These are phyloP conservation scores for Cephaloascus albidus DNA, from an alignment of 805 yeast species.

Conservation along the genomic window DNA sequence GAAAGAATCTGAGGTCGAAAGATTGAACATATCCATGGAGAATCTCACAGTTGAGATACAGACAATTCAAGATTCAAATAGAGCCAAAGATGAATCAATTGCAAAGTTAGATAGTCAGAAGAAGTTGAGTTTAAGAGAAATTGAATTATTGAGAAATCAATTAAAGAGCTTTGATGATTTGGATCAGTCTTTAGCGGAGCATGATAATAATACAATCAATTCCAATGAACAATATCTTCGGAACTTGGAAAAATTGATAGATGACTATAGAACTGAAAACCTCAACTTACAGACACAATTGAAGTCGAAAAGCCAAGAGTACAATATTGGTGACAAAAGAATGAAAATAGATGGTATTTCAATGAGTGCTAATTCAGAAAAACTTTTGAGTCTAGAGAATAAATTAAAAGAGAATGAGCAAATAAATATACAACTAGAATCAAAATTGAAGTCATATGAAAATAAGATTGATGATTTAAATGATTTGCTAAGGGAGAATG, in stretches of 20 bases:
- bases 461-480: constrained; percentile 24
- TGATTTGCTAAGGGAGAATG: constrained; percentile 22
- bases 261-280: constrained; percentile 45
- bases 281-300: constrained; percentile 30
- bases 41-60: constrained; percentile 1
- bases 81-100: constrained; percentile 9
- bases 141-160: constrained; percentile 46
- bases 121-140: constrained; percentile 45
- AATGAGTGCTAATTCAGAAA: constrained; percentile 11
- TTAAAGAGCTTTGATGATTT: constrained; percentile 35
- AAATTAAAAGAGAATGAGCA: constrained; percentile 23
- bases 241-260: constrained; percentile 38
- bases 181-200: constrained; percentile 2
- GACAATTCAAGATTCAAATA: constrained; percentile 7
- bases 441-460: constrained; percentile 25
- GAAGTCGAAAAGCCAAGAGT: constrained; percentile 10
- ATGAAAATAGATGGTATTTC: constrained; percentile 14
- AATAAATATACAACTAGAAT: constrained; percentile 27
- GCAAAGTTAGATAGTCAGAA: constrained; percentile 41
- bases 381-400: constrained; percentile 9
- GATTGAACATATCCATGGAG: not conserved
- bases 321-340: constrained; percentile 14
- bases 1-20: constrained; percentile 2
- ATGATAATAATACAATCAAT: constrained; percentile 2
- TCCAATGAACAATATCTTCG: constrained; percentile 25